A percentile compares a stretch with the other conserved stretches of the same genome.
Evolutionary conservation across 2,329 filamentous ascomycete genomes (phyloP).

Genomic region (Cordyceps fumosorosea): DNA sequence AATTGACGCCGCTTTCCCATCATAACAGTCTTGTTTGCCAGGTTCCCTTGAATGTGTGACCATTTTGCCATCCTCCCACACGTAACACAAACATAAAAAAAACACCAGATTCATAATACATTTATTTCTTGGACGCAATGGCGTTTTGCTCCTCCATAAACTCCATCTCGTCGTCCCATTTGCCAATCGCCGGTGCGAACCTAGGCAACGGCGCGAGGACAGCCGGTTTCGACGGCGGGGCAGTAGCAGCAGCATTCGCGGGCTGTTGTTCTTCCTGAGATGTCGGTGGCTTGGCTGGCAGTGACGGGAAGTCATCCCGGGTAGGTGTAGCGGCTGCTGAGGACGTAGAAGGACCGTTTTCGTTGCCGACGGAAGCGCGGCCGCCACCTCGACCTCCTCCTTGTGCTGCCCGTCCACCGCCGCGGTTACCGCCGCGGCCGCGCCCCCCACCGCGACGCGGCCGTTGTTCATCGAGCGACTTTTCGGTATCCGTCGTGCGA

Average conservation of each 20-base stretch:
- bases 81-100: neutral
- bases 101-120: neutral
- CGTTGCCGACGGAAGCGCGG: slow-evolving; percentile 15
- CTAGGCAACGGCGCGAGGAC: slow-evolving; percentile 23
- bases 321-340: slow-evolving; percentile 18
- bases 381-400: slow-evolving; percentile 27
- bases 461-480: slow-evolving; percentile 30
- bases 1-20: neutral
- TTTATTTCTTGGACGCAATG: neutral
- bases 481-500: slow-evolving; percentile 15
- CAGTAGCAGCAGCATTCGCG: slow-evolving; percentile 5
- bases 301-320: slow-evolving; percentile 30
- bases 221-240: slow-evolving; percentile 22
- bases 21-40: slow-evolving; percentile 4
- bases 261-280: slow-evolving; percentile 18
- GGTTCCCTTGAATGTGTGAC: neutral
- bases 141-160: slow-evolving; percentile 35
- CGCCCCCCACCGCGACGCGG: slow-evolving; percentile 26
- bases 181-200: slow-evolving; percentile 34
- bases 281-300: slow-evolving; percentile 22
- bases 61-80: neutral
- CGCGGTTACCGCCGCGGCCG: slow-evolving; percentile 26
- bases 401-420: slow-evolving; percentile 14
- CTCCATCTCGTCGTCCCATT: slow-evolving; percentile 56
- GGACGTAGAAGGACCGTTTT: no score